Base-by-base conservation (phyloP, 768 basidiomycete species). In the Sarcodon aspratus region DNA sequence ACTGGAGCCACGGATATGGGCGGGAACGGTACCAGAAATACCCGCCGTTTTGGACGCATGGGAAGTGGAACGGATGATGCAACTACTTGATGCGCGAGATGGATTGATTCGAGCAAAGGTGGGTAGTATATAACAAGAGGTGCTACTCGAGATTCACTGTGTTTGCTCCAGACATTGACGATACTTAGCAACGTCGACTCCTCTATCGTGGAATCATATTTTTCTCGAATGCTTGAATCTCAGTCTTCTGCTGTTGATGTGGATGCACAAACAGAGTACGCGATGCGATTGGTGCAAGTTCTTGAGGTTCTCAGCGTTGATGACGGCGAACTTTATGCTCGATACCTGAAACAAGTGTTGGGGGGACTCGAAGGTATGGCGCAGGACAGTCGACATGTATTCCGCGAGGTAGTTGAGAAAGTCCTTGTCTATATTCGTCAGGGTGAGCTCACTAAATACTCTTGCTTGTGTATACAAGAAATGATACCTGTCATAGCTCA, bases 61-160 rank as follows among this genome's bases (percentile, higher is more conserved):
- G 72, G 87, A 90, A 47, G 86, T 91, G 36, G 81, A 81, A 46
- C 67, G 69, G 33, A 68, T 90, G 17, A 84, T 91, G 78, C 73
- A 71, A 50, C 63, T 84, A 12, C 64, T 91, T 27, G 74, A 80
- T 50, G 78, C 76, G 2, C 62, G 69, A 1, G 88, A 91, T 59
- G 52, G 59, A 8, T 56, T 70, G 31, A 74, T 87, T 36, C 72
- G 85, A 48, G 69, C 62, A 46, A 80, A 71, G 70, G 88, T 83
- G 55, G 49, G 69, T 49, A n/a, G 11, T 6, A 6, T 15, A 45
- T 46, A 21, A 12, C 27, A 11, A 21, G 13, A 27, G 8, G 7
- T 46, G 6, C 9, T 47, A 27, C 27, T 8, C 40, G 27, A 42
- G 13, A 9, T 9, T 13, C 2, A 17, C 11, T 38, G 37, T 17